These are phyloP conservation scores for Suillus fuscotomentosus DNA, from an alignment of 768 basidiomycete species.

Conservation along the genomic window DNA sequence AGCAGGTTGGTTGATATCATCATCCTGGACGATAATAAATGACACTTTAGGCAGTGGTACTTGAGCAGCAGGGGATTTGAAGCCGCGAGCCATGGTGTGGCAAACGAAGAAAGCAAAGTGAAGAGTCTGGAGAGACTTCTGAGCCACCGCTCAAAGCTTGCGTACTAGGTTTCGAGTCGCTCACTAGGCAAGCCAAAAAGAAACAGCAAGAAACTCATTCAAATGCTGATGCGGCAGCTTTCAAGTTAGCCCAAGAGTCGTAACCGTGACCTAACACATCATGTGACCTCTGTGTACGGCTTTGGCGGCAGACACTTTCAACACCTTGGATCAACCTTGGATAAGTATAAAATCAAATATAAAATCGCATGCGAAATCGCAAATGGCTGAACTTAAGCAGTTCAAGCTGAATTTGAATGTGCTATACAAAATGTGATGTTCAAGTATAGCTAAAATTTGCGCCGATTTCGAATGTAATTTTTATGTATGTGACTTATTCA, in stretches of 20 bases:
- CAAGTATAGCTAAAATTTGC: too few relatives aligned
- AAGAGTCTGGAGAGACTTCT: not conserved
- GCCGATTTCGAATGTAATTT: too few relatives aligned
- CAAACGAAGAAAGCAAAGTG: not conserved
- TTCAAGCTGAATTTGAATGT: too few relatives aligned
- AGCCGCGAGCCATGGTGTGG: constrained; percentile 37
- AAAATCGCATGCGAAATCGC: too few relatives aligned
- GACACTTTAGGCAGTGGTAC: constrained; percentile 60
- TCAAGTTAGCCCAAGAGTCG: not conserved
- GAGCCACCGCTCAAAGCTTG: not conserved
- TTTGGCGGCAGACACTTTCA: too few relatives aligned
- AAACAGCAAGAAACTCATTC: not conserved
- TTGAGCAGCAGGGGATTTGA: constrained; percentile 35
- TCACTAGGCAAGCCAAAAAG: not conserved
- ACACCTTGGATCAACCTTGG: too few relatives aligned
- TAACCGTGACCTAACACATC: not conserved
- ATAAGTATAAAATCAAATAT: too few relatives aligned
- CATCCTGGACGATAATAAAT: constrained; percentile 65
- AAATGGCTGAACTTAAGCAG: too few relatives aligned
- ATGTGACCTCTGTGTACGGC: not conserved
- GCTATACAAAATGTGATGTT: too few relatives aligned
- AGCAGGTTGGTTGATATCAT: constrained; percentile 54
- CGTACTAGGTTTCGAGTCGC: not conserved
- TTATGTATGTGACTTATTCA: too few relatives aligned
- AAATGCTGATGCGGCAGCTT: not conserved